These are phyloP conservation scores for Handroanthus guayacan DNA, from an alignment of 257 asterid genomes.

Conservation along the genomic window DNA sequence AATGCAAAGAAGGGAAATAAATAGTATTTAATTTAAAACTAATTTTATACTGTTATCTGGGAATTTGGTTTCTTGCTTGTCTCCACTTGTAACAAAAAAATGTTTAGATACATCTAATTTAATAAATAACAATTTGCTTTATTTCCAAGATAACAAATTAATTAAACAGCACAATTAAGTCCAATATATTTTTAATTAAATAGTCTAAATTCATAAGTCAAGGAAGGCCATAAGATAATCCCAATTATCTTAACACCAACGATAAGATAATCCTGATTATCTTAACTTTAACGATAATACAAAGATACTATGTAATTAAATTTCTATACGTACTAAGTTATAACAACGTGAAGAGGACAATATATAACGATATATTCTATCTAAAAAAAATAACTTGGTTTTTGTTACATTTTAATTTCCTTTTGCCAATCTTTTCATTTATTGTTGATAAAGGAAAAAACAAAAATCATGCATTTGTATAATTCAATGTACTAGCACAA, in stretches of 20 bases:
- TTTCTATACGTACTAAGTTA: not conserved
- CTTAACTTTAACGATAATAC: not conserved
- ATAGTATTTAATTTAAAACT: not conserved
- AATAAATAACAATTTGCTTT: too few species aligned
- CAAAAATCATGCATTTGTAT: too few species aligned
- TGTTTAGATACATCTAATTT: too few species aligned
- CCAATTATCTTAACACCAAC: not conserved
- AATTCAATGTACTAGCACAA: not conserved
- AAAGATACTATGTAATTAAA: not conserved
- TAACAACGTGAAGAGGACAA: not conserved
- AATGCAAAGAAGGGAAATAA: not conserved
- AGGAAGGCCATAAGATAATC: not conserved
- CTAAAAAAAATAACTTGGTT: not conserved
- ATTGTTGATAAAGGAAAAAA: too few species aligned
- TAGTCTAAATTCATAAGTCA: not conserved
- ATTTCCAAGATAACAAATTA: not conserved
- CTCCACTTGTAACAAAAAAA: not conserved
- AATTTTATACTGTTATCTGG: not conserved
- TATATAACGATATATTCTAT: not conserved
- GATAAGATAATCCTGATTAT: not conserved
- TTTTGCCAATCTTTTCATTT: too few species aligned
- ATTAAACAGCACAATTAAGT: too few species aligned
- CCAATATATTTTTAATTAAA: not conserved
- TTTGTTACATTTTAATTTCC: not conserved
- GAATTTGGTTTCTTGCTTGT: not conserved